A percentile compares a stretch with the other conserved stretches of the same genome.
Evolutionary conservation across 1,284 basidiomycete genomes (phyloP).

Genomic region (Ustilago bromivora): DNA sequence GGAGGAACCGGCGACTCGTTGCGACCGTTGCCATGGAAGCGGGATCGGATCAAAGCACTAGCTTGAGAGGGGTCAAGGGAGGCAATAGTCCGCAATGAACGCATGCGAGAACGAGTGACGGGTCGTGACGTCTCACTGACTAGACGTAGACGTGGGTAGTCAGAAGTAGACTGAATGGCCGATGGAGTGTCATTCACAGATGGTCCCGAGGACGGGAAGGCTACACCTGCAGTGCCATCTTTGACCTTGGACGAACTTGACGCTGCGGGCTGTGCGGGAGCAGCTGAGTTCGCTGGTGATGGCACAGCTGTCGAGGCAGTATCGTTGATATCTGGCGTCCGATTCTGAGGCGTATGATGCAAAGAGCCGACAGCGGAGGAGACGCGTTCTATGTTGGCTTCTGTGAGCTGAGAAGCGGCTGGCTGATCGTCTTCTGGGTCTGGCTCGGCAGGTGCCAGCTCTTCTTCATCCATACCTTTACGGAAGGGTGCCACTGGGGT

Average conservation of each 20-base stretch:
- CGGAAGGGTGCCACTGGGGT: constrained; percentile 56
- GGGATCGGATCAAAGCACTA: constrained; percentile 39
- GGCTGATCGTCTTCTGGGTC: constrained; percentile 44
- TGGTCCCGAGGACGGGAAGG: constrained; percentile 27
- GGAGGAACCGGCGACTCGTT: constrained; percentile 31
- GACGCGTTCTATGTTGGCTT: constrained; percentile 1
- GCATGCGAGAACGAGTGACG: constrained; percentile 36
- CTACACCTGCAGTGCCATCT: constrained; percentile 9
- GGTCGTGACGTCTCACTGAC: constrained; percentile 47
- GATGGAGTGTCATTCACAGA: constrained; percentile 21
- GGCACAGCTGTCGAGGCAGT: constrained; percentile 1
- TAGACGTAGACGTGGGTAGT: constrained; percentile 48
- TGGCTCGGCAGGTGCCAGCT: constrained; percentile 26
- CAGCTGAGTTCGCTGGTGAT: constrained; percentile 12
- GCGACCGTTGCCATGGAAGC: constrained; percentile 33
- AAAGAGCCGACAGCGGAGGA: constrained; percentile 4
- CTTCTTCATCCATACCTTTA: constrained; percentile 59
- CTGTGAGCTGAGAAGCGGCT: constrained; percentile 15
- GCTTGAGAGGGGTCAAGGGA: constrained; percentile 45
- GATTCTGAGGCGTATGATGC: constrained; percentile 5
- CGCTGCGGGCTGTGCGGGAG: neutral
- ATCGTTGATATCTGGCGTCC: constrained; percentile 3
- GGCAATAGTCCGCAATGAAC: constrained; percentile 47
- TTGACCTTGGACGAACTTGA: constrained; percentile 12
- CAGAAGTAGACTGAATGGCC: constrained; percentile 47